Base-by-base conservation (phyloP, 805 yeast genomes). In the Teunomyces panamensis region DNA sequence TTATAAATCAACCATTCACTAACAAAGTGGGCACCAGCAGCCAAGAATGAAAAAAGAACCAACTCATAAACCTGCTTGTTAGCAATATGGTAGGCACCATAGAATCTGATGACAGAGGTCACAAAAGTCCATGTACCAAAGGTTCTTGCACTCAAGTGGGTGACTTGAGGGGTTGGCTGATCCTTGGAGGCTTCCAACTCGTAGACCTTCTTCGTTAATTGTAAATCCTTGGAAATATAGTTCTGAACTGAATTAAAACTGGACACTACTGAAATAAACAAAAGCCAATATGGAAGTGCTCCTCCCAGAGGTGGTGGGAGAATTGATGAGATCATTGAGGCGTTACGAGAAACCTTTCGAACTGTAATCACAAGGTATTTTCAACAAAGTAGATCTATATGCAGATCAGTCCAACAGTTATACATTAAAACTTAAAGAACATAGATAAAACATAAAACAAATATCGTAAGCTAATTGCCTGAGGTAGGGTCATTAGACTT, bases 91-190 rank as follows among this genome's bases (percentile, higher is more conserved):
- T 85, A 87, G 10, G 98, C 95, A 47, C 96, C 96, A 64, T 87
- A 89, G 54, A 84, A 77, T 62, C 99, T 81, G 42, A 94, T 84
- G 28, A 92, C 74, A 1, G 96, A 80, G 2, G 96, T 84, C 56
- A 91, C 77, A 34, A 91, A 73, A 0, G 99, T 94, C 99, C 99
- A 94, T 0, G 99, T 94, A 30, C 99, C 99, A 65, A 94, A 94
- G 0, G 99, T 92, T 59, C 99, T 80, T n/a, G 97, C 96, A 56
- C 94, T 83, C 55, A 94, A 74, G 10, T 71, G 65, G 5, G 75
- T 69, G 9, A 73, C 72, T 46, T 71, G 71, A 7, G 61, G 52
- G 3, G 59, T 52, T 6, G 62, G 59, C 13, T 67, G 67, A 9
- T 52, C 46, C 13, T 47, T 63, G 60, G 51, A 42, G 34, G 52